phyloP scores from a whole-genome alignment of 1,284 basidiomycete species.

The Leucoagaricus sp. region DNA sequence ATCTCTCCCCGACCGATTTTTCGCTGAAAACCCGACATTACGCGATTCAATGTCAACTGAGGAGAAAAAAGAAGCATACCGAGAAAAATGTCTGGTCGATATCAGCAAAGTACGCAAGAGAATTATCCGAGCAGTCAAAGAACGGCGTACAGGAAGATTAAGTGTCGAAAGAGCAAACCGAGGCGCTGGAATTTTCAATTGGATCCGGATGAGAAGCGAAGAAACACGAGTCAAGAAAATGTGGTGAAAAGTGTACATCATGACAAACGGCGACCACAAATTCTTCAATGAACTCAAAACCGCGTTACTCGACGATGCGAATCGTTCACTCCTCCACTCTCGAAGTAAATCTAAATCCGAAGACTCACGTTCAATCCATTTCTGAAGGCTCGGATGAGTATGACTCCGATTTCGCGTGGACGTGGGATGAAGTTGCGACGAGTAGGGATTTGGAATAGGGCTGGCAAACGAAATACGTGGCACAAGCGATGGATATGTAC shows the following conservation, averaged over 20 bases:
- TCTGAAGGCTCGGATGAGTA: not conserved
- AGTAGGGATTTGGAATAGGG: constrained; percentile 45
- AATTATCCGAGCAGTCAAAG: constrained; percentile 11
- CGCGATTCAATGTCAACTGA: constrained; percentile 24
- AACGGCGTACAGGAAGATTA: constrained; percentile 9
- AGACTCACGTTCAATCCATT: not conserved
- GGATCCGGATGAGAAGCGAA: constrained; percentile 7
- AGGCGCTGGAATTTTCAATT: not conserved
- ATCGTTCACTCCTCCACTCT: constrained; percentile 25
- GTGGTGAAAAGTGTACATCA: constrained; percentile 52
- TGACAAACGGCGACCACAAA: constrained; percentile 53
- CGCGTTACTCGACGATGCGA: constrained; percentile 37
- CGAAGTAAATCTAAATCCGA: not conserved
- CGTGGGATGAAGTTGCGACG: constrained; percentile 32
- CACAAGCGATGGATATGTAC: constrained; percentile 54
- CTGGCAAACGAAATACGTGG: constrained; percentile 48
- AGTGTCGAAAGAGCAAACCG: not conserved
- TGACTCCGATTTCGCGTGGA: constrained; percentile 8
- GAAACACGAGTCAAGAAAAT: constrained; percentile 22
- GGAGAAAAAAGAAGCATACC: constrained; percentile 27
- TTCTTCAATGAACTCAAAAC: constrained; percentile 49
- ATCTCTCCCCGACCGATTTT: constrained; percentile 36
- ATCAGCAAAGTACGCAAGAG: constrained; percentile 6
- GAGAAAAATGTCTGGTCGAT: constrained; percentile 19
- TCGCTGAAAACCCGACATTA: constrained; percentile 19